phyloP scores from a whole-genome alignment of 495 filamentous ascomycete genomes.

The Glutinoglossum americanum region DNA sequence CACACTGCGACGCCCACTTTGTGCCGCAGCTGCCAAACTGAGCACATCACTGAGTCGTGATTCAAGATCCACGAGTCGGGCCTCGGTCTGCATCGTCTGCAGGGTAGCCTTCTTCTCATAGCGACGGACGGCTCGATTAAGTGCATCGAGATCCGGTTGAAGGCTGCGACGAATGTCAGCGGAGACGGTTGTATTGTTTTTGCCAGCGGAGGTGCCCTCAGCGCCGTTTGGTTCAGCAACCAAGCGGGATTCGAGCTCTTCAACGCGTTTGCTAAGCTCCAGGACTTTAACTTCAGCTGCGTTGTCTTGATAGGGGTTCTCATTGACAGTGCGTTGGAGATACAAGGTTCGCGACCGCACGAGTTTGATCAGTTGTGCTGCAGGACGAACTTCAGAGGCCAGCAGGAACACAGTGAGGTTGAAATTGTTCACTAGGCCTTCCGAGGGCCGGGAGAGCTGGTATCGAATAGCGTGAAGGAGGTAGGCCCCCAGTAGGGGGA shows the following conservation, averaged over 20 bases:
- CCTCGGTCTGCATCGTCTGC: slow-evolving; percentile 50
- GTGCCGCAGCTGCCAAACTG: slow-evolving; percentile 49
- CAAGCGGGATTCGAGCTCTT: slow-evolving; percentile 39
- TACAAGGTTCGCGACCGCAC: slow-evolving; percentile 60
- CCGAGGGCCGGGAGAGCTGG: slow-evolving; percentile 60
- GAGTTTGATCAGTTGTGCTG: slow-evolving; percentile 61
- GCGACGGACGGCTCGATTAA: slow-evolving; percentile 76
- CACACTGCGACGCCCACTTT: neutral
- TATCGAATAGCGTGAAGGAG: slow-evolving; percentile 54
- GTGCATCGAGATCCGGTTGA: slow-evolving; percentile 67
- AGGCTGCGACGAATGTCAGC: slow-evolving; percentile 39
- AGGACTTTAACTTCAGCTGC: slow-evolving; percentile 13
- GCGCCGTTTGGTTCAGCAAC: slow-evolving; percentile 8
- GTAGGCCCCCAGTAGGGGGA: slow-evolving; percentile 56
- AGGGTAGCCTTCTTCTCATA: slow-evolving; percentile 78
- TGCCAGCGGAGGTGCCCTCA: slow-evolving; percentile 16
- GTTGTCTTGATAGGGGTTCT: slow-evolving; percentile 24
- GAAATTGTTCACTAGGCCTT: slow-evolving; percentile 73
- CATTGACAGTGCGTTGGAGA: slow-evolving; percentile 52
- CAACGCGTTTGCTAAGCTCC: slow-evolving; percentile 40
- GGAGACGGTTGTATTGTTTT: slow-evolving; percentile 26
- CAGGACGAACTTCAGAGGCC: slow-evolving; percentile 63
- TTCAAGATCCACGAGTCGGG: slow-evolving; percentile 47
- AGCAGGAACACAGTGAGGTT: slow-evolving; percentile 89
- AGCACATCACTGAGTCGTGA: slow-evolving; percentile 52